phyloP scores from a whole-genome alignment of 2,329 filamentous ascomycete species.

The Penicillium sp. region DNA sequence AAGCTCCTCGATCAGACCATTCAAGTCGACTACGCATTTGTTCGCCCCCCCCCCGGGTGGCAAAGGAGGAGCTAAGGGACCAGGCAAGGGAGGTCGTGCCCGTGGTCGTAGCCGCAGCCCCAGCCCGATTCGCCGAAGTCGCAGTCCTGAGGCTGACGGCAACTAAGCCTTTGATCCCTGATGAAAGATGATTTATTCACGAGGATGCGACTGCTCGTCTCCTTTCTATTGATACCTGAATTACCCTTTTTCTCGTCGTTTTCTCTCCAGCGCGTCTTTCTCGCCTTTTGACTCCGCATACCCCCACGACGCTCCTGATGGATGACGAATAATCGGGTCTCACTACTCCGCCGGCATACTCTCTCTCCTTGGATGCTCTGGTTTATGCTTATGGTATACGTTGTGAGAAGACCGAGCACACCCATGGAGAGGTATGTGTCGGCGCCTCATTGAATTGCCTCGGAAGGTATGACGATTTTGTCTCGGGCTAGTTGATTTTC shows the following conservation, averaged over 20 bases:
- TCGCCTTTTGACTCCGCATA: constrained; percentile 2
- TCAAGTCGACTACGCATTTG: constrained; percentile 65
- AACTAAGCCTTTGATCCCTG: constrained; percentile 24
- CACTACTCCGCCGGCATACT: constrained; percentile 25
- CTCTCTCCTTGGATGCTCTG: constrained; percentile 6
- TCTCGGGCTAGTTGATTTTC: neutral
- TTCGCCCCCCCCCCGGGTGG: constrained; percentile 57
- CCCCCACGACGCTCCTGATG: constrained; percentile 8
- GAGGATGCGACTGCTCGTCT: constrained; percentile 1
- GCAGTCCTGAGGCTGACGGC: constrained; percentile 44
- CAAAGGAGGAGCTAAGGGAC: constrained; percentile 39
- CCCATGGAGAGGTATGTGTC: constrained; percentile 21
- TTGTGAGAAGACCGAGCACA: neutral
- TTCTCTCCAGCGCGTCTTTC: constrained; percentile 10
- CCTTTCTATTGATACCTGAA: constrained; percentile 14
- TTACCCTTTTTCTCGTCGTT: constrained; percentile 10
- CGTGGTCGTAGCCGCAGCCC: constrained; percentile 47
- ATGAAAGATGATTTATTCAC: constrained; percentile 6
- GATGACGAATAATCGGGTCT: constrained; percentile 8
- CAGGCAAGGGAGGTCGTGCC: constrained; percentile 43
- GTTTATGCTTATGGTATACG: neutral
- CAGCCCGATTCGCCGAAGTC: constrained; percentile 36
- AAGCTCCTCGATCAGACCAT: constrained; percentile 67
- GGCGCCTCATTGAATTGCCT: constrained; percentile 28
- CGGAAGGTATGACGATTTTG: constrained; percentile 24